Evolutionary conservation across 2,329 filamentous ascomycete species (phyloP), one percentile per base, ranked within the genome.

Genomic region (Davidsoniella neocaledoniae): DNA sequence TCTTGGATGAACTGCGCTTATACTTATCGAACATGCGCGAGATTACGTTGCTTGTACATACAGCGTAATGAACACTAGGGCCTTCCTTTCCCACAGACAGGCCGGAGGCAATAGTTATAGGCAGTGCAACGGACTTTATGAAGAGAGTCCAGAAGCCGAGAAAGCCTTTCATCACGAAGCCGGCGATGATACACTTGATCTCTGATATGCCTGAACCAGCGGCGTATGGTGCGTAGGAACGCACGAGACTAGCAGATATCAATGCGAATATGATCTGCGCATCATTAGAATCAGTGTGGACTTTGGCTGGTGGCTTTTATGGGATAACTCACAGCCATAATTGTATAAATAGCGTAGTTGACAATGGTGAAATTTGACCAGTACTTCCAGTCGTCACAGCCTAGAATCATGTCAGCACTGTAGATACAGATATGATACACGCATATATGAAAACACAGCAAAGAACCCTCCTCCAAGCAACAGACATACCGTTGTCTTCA

Each of bases 141-240:
- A 91, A 64, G 29, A 98, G 70, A 4, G 91, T 96, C 76, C 86
- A 87, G 58, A 82, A 81, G 17, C 90, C 87, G 14, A 98, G 73
- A 60, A 98, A 98, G 0, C 88, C 91, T 65, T 96, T 95, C 91
- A 98, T 98, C 46, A 96, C 86, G 62, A 98, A 98, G 2, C 91
- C 91, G 4, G 90, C 91, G 60, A 98, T 94, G 61, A 98, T 96
- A 65, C 87, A 94, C 66, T 98, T 98, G 72, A 98, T 98, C 68
- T 98, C 91, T 10, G 87, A 95, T 52, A 98, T 98, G 39, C 91
- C 91, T 10, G 86, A 94, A 14, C 91, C 91, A 33, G 91, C 91
- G 9, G 91, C 91, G 62, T 98, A 98, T 0, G 91, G 91, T 4
- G 91, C 88, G 64, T 91, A 96, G 1, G 78, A 79, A 62, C 86